Base-by-base conservation (phyloP, 257 asterid genomes). In the Cinchona pubescens region DNA sequence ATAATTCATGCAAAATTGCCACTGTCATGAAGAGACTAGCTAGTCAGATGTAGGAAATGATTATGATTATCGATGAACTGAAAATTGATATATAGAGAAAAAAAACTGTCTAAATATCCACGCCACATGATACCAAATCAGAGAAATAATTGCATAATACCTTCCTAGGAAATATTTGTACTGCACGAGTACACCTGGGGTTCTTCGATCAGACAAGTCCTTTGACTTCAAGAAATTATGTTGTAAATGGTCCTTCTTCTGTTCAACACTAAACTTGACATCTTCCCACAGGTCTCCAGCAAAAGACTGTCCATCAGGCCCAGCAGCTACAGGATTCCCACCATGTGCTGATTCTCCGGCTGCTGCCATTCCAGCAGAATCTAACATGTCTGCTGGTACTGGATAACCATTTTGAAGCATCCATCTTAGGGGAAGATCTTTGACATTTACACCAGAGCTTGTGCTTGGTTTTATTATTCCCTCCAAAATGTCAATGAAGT, bases 341-440 rank as follows among this genome's bases (percentile, higher is more conserved):
- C 94, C 96, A 30, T 85, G 91, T 67, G 89, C 56, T 23, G 94
- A 86, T 46, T 79, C 83, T 58, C 81, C 96, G 10, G 87, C 32
- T 46, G 91, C 64, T 5, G 88, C 69, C 74, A 85, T 79, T 71
- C 87, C 95, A 11, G 95, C 86, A 53, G 97, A 79, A 73, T 91
- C 93, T 15, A 92, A 84, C 96, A 95, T 91, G 73, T 95, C 99
- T 2, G 97, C 87, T 7, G 99, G 99, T 67, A 95, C 92, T 35
- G 99, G 88, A 67, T 95, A 95, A 12, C 99, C 98, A 34, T 95
- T 95, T 68, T 92, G 99, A 79, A 92, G 96, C 98, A 95, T 88
- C 99, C 99, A 95, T 82, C 98, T 88, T 1, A 95, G 87, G 69
- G 99, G 98, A 76, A 95, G 98, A 77, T 95, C 99, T 82, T 90